Percentiles rank a stretch among this genome's conserved stretches.
Evolutionary conservation across 1,139 yeast genomes (phyloP).

Genomic region (Diutina ranongensis): DNA sequence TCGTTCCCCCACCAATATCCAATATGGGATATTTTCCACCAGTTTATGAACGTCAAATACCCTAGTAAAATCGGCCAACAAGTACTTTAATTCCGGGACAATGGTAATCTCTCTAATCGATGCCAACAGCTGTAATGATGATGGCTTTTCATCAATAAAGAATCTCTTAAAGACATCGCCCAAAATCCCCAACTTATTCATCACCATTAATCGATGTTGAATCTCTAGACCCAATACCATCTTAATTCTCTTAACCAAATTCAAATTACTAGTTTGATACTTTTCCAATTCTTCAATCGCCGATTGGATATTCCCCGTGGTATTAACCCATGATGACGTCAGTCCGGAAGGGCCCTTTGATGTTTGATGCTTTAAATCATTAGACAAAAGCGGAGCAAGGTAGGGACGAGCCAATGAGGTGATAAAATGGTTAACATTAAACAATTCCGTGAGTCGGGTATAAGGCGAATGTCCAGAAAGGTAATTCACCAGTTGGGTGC

Average conservation of each 20-base stretch:
- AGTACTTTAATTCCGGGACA: slow-evolving; percentile 73
- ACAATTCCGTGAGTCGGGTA: slow-evolving; percentile 78
- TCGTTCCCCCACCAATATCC: slow-evolving; percentile 85
- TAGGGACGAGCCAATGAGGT: slow-evolving; percentile 90
- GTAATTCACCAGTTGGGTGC: slow-evolving; percentile 12
- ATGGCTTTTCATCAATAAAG: slow-evolving; percentile 82
- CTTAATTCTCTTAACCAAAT: slow-evolving; percentile 24
- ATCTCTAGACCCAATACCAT: slow-evolving; percentile 46
- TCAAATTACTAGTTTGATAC: slow-evolving; percentile 17
- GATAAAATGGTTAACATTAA: slow-evolving; percentile 86
- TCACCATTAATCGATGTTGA: slow-evolving; percentile 70
- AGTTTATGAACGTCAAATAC: slow-evolving; percentile 65
- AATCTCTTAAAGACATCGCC: slow-evolving; percentile 62
- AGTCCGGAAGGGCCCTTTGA: slow-evolving; percentile 8
- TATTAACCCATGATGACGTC: background rate
- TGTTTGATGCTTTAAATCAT: slow-evolving; percentile 60
- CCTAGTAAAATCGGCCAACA: slow-evolving; percentile 56
- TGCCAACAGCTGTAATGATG: slow-evolving; percentile 45
- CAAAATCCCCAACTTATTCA: slow-evolving; percentile 69
- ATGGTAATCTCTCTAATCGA: slow-evolving; percentile 64
- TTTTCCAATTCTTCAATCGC: slow-evolving; percentile 4
- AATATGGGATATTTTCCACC: slow-evolving; percentile 68
- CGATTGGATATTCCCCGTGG: background rate
- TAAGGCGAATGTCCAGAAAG: slow-evolving; percentile 49
- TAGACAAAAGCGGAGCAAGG: slow-evolving; percentile 75